Percentiles rank a stretch among this genome's conserved stretches.
Evolutionary conservation across 2,329 filamentous ascomycete species (phyloP).

Genomic region (Nectriaceae sp.): DNA sequence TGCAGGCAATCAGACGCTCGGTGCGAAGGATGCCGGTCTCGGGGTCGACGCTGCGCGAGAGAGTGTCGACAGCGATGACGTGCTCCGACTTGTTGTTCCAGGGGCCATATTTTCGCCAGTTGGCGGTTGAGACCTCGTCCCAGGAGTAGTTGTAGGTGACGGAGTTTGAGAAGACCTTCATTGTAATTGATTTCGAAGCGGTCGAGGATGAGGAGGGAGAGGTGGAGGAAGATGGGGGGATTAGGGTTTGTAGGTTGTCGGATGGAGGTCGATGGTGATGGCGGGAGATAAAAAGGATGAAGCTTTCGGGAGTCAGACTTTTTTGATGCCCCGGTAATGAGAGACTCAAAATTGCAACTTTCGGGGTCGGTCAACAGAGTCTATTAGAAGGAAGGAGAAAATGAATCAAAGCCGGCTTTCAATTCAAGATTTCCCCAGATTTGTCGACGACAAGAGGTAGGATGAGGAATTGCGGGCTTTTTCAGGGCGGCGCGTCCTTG

Average conservation of each 20-base stretch:
- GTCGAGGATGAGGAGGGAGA: background rate
- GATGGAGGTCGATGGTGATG: constrained; percentile 3
- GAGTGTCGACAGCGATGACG: constrained; percentile 91
- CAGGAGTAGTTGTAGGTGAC: constrained; percentile 97
- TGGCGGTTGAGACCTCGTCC: constrained; percentile 95
- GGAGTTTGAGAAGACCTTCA: constrained; percentile 94
- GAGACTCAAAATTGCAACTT: too few relatives aligned
- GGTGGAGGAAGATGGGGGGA: background rate
- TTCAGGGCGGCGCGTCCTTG: constrained; percentile 17
- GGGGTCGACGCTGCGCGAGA: constrained; percentile 66
- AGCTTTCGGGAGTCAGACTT: constrained; percentile 17
- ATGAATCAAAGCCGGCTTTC: too few relatives aligned
- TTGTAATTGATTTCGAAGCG: constrained; percentile 42
- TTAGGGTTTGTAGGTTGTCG: constrained; percentile 9
- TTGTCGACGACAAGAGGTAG: too few relatives aligned
- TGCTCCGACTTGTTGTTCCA: constrained; percentile 99
- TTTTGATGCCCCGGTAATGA: constrained; percentile 10
- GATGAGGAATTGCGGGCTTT: constrained; percentile 25
- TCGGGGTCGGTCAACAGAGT: too few relatives aligned
- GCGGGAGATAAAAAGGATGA: constrained; percentile 1
- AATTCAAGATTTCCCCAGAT: too few relatives aligned
- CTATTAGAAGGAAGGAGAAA: too few relatives aligned
- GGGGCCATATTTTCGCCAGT: constrained; percentile 98
- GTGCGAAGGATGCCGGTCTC: constrained; percentile 62
- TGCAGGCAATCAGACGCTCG: constrained; percentile 64